A percentile compares a stretch with the other conserved stretches of the same genome.
Evolutionary conservation across 148 eudicot genomes (phyloP).

Genomic region (Vaccinium corymbosum): DNA sequence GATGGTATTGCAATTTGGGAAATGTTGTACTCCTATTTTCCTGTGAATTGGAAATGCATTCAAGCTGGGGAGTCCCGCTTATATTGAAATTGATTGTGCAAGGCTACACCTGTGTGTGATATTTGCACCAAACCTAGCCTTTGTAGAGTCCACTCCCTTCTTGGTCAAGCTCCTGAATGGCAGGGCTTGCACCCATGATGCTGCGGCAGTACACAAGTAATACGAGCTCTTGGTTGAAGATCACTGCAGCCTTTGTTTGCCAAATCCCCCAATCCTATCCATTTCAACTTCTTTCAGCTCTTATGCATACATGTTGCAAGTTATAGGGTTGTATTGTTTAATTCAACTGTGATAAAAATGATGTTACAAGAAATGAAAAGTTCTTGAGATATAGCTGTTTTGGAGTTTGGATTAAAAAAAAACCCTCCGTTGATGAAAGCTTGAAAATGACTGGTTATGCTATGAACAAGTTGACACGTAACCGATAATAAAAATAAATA

Average conservation of each 20-base stretch:
- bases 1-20: not conserved
- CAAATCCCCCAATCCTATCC: conserved; percentile 32
- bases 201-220: conserved; percentile 35
- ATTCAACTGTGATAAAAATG: no score
- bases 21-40: not conserved
- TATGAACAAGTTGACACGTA: not conserved
- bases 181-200: conserved; percentile 51
- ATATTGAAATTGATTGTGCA: not conserved
- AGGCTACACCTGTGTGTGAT: not conserved
- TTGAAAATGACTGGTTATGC: not conserved
- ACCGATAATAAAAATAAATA: no score
- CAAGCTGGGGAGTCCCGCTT: not conserved
- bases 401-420: no score
- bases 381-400: no score
- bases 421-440: not conserved
- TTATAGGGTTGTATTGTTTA: no score
- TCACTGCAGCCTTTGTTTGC: conserved; percentile 43
- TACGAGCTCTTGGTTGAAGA: conserved; percentile 56
- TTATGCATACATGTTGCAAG: no score
- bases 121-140: conserved; percentile 15
- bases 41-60: not conserved
- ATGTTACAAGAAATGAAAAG: no score
- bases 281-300: conserved; percentile 13
- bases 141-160: conserved; percentile 24
- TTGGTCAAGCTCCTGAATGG: conserved; percentile 39